Base-by-base conservation (phyloP, 148 eudicot species). In the Tetragonia tetragonoides region DNA sequence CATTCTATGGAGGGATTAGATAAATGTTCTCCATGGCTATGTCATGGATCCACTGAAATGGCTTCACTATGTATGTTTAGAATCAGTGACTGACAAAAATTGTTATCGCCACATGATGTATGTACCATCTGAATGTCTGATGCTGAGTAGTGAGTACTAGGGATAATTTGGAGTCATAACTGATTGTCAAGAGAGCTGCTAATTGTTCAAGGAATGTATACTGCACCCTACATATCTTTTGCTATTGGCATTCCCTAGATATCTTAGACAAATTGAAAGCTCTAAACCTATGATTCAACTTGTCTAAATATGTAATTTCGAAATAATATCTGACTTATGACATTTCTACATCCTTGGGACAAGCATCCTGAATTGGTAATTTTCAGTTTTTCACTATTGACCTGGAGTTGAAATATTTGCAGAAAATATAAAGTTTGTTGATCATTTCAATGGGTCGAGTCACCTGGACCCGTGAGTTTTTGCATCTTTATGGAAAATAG, bases 71-170 rank as follows among this genome's bases (percentile, higher is more conserved):
- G 44, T 57, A 23, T 24, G 40, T 34, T 41, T 6, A 7, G 28
- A 44, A 44, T 42, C 14, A 14, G 10, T 59, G 57, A 57, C 39
- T 3, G 54, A 59, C 6, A 42, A 56, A 8, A 56, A 21, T 56
- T 37, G 10, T 40, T 18, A 10, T 7, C 3, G 7, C 14, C 24
- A 9, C 40, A 23, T 15, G 24, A 57, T 17, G 37, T 23, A 57
- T 40, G 46, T 17, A 21, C 16, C 54, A 23, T 57, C 23, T 60
- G 59, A 21, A 8, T 54, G 16, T 40, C 21, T 57, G 4, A 64
- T 44, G 34, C 67, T 56, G 66, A 68, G 54, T 67, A 68, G 53
- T 56, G 66, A 68, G 54, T 67, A 68, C 66, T 51, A 38, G 34
- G 24, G 68, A 69, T 23, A 23, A 17, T 59, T 56, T 7, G 24